Evolutionary conservation across 345 rosid genomes (phyloP), one percentile per base, ranked within the genome.

Genomic region (Aquilaria malaccensis): DNA sequence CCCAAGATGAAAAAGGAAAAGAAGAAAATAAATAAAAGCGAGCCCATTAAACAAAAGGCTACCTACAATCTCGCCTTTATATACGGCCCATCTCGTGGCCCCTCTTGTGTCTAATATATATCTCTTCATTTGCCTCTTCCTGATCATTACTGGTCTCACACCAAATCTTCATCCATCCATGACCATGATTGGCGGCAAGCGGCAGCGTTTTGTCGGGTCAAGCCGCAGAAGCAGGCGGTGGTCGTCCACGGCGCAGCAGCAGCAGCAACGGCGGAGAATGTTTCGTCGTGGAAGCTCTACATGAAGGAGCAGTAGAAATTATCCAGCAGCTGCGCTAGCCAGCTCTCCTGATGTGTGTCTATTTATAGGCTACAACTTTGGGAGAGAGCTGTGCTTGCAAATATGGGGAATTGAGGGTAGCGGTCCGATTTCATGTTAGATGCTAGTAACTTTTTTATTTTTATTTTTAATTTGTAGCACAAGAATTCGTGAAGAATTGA

Each of bases 321-420:
- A 52, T 86, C 78, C 78, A 83, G 89, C 93, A 83, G 78, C 79
- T 83, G 78, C 82, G 75, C 93, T 83, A 37, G 43, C 43, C 43
- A 37, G 22, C 22, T 22, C 22, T 22, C 22, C 22, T 22, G 22
- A 22, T 22, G 22, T 22, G 22, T 22, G 22, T 1, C 22, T 22
- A 22, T 22, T n/a, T 41, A 33, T 12, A 59, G 29, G 70, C 9
- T 2, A 32, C 47, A 7, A 77, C 75, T 82, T 66, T 56, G 77
- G 89, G 79, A 86, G 85, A 84, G 86, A 37, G 43, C 7, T 37
- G 43, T 37, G 43, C 69, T 84, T 86, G 89, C 89, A 84, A 37
- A 79, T 59, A 89, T 83, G 88, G 94, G 94, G 94, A 84, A 86
- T 86, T 77, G 94, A 86, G 89, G 94, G 86, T 82, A 72, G 71